These are phyloP conservation scores for Huntiella abstrusa DNA, from an alignment of 2,329 filamentous ascomycete genomes.

Conservation along the genomic window DNA sequence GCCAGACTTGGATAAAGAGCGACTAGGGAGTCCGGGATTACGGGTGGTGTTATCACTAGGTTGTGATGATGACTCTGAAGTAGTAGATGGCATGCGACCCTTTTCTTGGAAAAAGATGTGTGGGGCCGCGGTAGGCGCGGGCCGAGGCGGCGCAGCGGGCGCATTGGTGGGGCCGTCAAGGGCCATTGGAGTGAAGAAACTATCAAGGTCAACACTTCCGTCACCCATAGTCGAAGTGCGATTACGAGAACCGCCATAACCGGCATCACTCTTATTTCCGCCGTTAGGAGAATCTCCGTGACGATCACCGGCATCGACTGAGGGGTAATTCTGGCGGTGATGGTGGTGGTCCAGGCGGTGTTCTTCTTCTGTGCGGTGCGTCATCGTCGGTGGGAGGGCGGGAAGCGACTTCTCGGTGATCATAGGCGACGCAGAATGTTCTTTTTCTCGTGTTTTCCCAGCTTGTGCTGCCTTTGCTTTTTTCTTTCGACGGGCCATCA, in stretches of 20 bases:
- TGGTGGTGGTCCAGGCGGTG: constrained; percentile 16
- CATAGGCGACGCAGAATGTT: constrained; percentile 34
- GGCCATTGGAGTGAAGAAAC: constrained; percentile 59
- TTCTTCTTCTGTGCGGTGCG: constrained; percentile 1
- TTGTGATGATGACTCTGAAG: constrained; percentile 9
- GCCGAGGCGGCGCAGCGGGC: constrained; percentile 35
- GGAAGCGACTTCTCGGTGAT: constrained; percentile 84
- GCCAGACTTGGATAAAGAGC: constrained; percentile 29
- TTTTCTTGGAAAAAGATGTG: constrained; percentile 88
- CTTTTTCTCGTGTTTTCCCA: constrained; percentile 43
- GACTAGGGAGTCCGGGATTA: constrained; percentile 18
- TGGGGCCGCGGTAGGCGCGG: constrained; percentile 42
- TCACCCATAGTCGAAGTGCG: constrained; percentile 42
- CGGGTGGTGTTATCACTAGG: constrained; percentile 4
- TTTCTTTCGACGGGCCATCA: constrained; percentile 85
- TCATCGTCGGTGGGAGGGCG: constrained; percentile 52
- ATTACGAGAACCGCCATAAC: constrained; percentile 60
- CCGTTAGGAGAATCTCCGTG: constrained; percentile 18
- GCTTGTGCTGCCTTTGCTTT: constrained; percentile 47
- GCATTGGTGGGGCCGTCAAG: constrained; percentile 46
- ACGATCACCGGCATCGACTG: not conserved
- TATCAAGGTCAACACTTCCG: constrained; percentile 37
- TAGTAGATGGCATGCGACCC: constrained; percentile 31
- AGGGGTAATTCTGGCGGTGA: constrained; percentile 24
- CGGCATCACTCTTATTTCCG: constrained; percentile 34